Evolutionary conservation across 2,329 filamentous ascomycete genomes (phyloP).

Genomic region (Fusarium agapanthi): DNA sequence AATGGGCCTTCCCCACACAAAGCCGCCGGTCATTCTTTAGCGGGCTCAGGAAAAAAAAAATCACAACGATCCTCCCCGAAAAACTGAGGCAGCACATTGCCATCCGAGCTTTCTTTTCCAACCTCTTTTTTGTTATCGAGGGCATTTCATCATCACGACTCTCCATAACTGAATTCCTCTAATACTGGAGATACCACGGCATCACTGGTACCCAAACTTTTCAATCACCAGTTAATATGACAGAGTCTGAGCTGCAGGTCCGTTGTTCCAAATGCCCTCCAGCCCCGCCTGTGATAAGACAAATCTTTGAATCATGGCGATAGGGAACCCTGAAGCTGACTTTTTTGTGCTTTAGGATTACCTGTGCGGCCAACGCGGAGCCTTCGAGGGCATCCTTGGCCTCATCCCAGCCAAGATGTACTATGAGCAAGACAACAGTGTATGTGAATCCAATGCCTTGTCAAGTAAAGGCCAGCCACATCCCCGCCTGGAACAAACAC

Average conservation of each 20-base stretch:
- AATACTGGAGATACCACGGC: background rate
- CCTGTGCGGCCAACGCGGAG: conserved; percentile 69
- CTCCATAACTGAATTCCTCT: background rate
- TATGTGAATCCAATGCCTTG: conserved; percentile 58
- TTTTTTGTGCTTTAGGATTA: conserved; percentile 55
- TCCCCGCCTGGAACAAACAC: conserved; percentile 6
- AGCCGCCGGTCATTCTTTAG: background rate
- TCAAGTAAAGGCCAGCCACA: background rate
- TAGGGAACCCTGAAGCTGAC: conserved; percentile 35
- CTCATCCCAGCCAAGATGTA: conserved; percentile 91
- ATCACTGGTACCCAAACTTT: background rate
- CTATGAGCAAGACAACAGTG: conserved; percentile 84
- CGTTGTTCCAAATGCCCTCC: conserved; percentile 43
- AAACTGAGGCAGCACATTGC: conserved; percentile 34
- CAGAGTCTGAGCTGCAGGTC: conserved; percentile 58
- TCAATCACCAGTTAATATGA: conserved; percentile 46
- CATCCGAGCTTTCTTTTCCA: conserved; percentile 33
- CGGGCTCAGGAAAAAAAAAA: conserved; percentile 33
- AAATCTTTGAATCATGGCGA: conserved; percentile 9
- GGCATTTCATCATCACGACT: background rate
- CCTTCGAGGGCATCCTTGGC: conserved; percentile 87
- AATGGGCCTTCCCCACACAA: conserved; percentile 32
- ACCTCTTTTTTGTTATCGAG: conserved; percentile 23
- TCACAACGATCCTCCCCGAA: conserved; percentile 26
- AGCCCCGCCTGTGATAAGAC: conserved; percentile 40